These are phyloP conservation scores for Hansenula lynferdii DNA, from an alignment of 1,139 yeast genomes.

Conservation along the genomic window DNA sequence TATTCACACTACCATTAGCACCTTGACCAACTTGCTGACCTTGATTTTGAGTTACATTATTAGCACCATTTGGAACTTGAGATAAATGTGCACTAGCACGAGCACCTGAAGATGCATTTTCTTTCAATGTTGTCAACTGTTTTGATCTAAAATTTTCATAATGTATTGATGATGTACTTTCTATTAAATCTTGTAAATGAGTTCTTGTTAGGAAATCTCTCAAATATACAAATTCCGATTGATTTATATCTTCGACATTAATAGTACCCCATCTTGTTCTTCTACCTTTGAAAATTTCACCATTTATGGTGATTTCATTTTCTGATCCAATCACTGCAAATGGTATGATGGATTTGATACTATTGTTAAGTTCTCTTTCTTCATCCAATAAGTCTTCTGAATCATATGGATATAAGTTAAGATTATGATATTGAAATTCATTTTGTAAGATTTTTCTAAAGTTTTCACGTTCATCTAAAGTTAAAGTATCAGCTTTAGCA, in stretches of 20 bases:
- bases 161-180: slow-evolving; percentile 82
- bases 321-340: slow-evolving; percentile 97
- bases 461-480: slow-evolving; percentile 74
- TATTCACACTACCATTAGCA: slow-evolving; percentile 4
- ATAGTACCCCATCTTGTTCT: slow-evolving; percentile 91
- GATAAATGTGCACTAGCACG: slow-evolving; percentile 22
- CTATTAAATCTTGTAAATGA: slow-evolving; percentile 93
- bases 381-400: slow-evolving; percentile 70
- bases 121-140: slow-evolving; percentile 91
- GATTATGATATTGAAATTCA: slow-evolving; percentile 70
- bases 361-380: slow-evolving; percentile 72
- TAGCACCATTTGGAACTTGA: slow-evolving; percentile 8
- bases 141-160: slow-evolving; percentile 92
- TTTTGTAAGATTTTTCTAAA: slow-evolving; percentile 73
- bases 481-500: slow-evolving; percentile 88
- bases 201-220: slow-evolving; percentile 94
- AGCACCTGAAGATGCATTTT: slow-evolving; percentile 50
- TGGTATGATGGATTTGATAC: slow-evolving; percentile 78
- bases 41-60: slow-evolving; percentile 3
- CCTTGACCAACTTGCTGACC: slow-evolving; percentile 3
- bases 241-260: slow-evolving; percentile 87
- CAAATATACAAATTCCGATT: slow-evolving; percentile 91
- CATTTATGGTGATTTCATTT: slow-evolving; percentile 64
- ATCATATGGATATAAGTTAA: slow-evolving; percentile 87
- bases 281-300: slow-evolving; percentile 83